phyloP scores from a whole-genome alignment of 805 yeast species.

The Wickerhamiella slavikovae region DNA sequence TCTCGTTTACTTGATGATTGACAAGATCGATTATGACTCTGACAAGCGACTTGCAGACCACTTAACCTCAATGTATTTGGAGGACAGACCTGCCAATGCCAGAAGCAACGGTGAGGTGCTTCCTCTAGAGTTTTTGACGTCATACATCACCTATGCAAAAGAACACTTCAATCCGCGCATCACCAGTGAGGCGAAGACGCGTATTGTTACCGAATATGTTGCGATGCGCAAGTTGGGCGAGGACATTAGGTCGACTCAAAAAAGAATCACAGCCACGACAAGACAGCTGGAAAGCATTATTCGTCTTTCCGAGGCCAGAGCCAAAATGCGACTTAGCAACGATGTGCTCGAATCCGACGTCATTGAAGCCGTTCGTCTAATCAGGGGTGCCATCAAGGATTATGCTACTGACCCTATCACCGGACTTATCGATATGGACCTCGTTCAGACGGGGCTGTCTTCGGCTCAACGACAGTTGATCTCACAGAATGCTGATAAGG shows the following conservation, averaged over 20 bases:
- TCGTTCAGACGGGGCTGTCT: slow-evolving; percentile 90
- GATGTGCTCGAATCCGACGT: slow-evolving; percentile 66
- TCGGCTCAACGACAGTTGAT: slow-evolving; percentile 34
- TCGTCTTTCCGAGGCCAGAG: slow-evolving; percentile 88
- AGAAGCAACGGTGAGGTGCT: slow-evolving; percentile 45
- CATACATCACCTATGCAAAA: slow-evolving; percentile 87
- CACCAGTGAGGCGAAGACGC: slow-evolving; percentile 61
- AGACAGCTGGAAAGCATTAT: slow-evolving; percentile 94
- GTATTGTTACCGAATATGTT: slow-evolving; percentile 71
- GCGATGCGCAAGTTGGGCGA: slow-evolving; percentile 90
- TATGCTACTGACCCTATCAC: slow-evolving; percentile 96
- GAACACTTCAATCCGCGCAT: slow-evolving; percentile 64
- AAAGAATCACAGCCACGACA: slow-evolving; percentile 92
- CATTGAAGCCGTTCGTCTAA: slow-evolving; percentile 78
- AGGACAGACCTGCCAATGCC: slow-evolving; percentile 62
- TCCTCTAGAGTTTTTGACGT: slow-evolving; percentile 72
- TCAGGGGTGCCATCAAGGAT: slow-evolving; percentile 85
- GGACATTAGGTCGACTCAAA: slow-evolving; percentile 66
- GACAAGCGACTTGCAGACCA: slow-evolving; percentile 82
- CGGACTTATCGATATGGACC: slow-evolving; percentile 92
- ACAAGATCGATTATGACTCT: slow-evolving; percentile 68
- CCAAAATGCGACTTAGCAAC: slow-evolving; percentile 71
- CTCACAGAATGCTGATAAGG: slow-evolving; percentile 2
- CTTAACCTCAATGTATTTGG: slow-evolving; percentile 77
- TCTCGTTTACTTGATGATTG: slow-evolving; percentile 76